Evolutionary conservation across 495 filamentous ascomycete species (phyloP), one percentile per base, ranked within the genome.

Genomic region (Monascus purpureus): DNA sequence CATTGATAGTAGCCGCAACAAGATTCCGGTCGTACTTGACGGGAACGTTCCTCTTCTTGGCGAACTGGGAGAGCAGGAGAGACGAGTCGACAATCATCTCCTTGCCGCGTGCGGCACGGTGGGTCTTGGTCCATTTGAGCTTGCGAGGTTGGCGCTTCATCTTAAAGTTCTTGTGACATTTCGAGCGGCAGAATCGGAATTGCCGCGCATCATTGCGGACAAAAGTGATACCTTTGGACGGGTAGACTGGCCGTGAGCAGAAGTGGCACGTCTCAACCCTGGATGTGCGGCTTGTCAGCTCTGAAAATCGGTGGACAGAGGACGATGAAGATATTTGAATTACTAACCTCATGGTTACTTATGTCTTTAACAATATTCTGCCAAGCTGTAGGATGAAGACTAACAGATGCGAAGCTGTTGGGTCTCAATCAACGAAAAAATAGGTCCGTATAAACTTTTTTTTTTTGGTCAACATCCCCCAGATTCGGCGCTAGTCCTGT

Each of bases 91-190:
- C 87, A 41, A 80, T 77, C 79, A 94, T 87, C 58, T 94, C 83
- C 57, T 86, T 85, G 50, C 81, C 82, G 38, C 69, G 70, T 29
- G 76, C 72, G 53, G 81, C 77, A 57, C 84, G 78, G 41, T 57
- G 47, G 31, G 52, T 57, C 67, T 86, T 86, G 31, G 84, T 93
- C 84, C 83, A 93, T 56, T 81, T 82, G 49, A 93, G 68, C 58
- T 78, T 77, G 46, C 75, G 64, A n/a, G 75, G 74, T 44, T 80
- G 77, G 42, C 90, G 76, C 76, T 95, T 94, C 84, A 93, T 93
- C 65, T 94, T 93, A 74, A 95, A 94, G 67, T 92, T 92, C 65
- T 86, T 83, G 61, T 93, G 84, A 67, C 87, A 94, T 68, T 94
- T 95, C 38, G 68, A 75, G 26, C 84, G 69, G 67, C 20, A 22